These are phyloP conservation scores for Colletotrichum horii DNA, from an alignment of 2,329 filamentous ascomycete genomes.

Conservation along the genomic window DNA sequence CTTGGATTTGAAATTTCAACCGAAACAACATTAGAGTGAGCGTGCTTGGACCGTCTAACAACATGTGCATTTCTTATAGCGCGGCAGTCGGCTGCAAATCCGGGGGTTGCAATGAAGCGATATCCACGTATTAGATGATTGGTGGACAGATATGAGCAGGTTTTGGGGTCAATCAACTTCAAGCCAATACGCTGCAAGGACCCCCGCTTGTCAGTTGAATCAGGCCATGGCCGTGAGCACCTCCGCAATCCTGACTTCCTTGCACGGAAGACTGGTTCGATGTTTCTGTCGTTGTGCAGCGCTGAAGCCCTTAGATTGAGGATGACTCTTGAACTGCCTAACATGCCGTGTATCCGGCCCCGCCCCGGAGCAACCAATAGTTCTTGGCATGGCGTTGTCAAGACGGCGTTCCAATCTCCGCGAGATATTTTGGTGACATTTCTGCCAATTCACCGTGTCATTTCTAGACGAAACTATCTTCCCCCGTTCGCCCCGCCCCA, in stretches of 20 bases:
- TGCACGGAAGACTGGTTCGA: background rate
- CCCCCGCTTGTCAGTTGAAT: background rate
- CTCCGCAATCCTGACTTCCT: background rate
- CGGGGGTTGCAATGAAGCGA: background rate
- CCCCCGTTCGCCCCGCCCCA: background rate
- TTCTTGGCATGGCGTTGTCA: background rate
- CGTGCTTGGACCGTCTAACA: background rate
- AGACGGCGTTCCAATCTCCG: background rate
- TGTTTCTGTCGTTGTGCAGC: background rate
- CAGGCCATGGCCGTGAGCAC: background rate
- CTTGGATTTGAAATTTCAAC: background rate
- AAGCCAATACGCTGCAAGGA: background rate
- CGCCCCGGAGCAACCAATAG: background rate
- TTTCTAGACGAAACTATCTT: background rate
- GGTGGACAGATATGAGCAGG: background rate
- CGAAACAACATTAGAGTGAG: background rate
- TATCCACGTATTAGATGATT: slow-evolving; percentile 12
- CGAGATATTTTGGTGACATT: background rate
- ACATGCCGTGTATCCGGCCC: slow-evolving; percentile 1
- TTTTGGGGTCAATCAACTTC: background rate
- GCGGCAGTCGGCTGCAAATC: background rate
- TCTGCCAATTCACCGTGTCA: background rate
- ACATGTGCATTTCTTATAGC: background rate
- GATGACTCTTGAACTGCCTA: background rate
- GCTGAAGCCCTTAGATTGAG: fast-evolving